Conservation (phyloP, 2,329 filamentous ascomycete species). For the Rachicladosporium sp. region DNA sequence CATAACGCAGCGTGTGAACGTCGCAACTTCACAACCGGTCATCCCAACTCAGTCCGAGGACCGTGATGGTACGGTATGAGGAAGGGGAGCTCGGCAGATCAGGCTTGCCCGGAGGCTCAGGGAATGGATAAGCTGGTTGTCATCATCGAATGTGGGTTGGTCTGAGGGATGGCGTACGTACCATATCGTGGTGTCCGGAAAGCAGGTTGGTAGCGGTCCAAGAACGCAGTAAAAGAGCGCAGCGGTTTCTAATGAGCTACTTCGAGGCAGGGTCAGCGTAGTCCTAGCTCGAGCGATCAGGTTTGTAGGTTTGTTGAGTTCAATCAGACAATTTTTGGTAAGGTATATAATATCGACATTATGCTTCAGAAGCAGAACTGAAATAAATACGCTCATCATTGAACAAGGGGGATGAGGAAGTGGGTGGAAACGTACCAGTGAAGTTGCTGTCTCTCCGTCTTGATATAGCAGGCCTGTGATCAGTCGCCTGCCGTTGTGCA, state of each 20-base stretch:
- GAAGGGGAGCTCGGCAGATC: constrained; percentile 24
- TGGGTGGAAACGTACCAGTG: constrained; percentile 5
- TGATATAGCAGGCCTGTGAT: no score
- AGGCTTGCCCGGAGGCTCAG: constrained; percentile 24
- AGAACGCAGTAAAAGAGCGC: no score
- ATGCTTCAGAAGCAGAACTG: constrained; percentile 29
- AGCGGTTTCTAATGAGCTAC: constrained; percentile 24
- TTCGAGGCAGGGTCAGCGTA: constrained; percentile 24
- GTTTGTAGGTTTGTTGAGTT: constrained; percentile 20
- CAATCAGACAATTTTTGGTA: constrained; percentile 26
- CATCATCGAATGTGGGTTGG: constrained; percentile 21
- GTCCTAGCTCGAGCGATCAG: constrained; percentile 27
- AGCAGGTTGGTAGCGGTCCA: no score
- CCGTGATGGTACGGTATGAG: constrained; percentile 23
- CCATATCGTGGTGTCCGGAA: no score
- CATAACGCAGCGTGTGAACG: constrained; percentile 16
- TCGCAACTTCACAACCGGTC: constrained; percentile 29
- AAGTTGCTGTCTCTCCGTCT: no score
- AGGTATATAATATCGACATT: constrained; percentile 26
- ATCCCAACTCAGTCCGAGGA: constrained; percentile 16
- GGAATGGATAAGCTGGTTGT: constrained; percentile 30
- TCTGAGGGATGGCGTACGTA: no score
- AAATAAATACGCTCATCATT: constrained; percentile 28
- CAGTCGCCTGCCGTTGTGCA: no score
- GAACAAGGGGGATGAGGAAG: constrained; percentile 7